Evolutionary conservation across 2,329 filamentous ascomycete genomes (phyloP).

Genomic region (Apiospora pterosperma): DNA sequence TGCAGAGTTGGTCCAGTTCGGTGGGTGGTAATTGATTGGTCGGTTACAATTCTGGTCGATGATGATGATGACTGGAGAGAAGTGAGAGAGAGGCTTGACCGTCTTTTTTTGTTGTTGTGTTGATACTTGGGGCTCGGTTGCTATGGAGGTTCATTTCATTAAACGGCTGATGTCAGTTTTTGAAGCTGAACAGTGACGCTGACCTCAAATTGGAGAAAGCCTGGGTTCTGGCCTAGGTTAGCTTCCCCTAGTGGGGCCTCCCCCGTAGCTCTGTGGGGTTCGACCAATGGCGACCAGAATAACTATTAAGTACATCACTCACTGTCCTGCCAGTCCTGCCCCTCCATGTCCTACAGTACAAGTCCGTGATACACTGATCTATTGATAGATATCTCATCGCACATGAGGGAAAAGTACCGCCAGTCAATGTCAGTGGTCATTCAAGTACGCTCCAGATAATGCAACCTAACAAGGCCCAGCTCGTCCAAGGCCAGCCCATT

Average conservation of each 20-base stretch:
- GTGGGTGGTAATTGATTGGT: not conserved
- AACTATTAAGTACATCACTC: not conserved
- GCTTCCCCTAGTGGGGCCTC: not conserved
- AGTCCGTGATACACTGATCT: no score
- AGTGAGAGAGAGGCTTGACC: not conserved
- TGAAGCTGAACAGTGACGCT: not conserved
- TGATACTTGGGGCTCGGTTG: not conserved
- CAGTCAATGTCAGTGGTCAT: no score
- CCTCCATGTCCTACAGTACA: not conserved
- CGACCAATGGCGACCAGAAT: not conserved
- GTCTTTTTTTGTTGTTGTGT: not conserved
- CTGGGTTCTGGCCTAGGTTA: not conserved
- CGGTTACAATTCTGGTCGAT: not conserved
- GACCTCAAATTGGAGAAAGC: not conserved
- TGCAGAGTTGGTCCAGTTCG: not conserved
- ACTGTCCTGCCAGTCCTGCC: not conserved
- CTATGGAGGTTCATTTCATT: conserved; percentile 1
- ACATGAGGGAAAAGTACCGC: no score
- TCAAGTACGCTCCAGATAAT: no score
- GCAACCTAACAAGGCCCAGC: no score
- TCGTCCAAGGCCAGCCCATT: no score
- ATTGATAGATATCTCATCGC: no score
- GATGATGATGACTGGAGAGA: no score
- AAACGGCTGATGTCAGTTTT: not conserved
- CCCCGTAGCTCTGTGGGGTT: not conserved